Percentiles rank a stretch among this genome's conserved stretches.
These are phyloP conservation scores for Nannochloris sp. DNA, from an alignment of 139 green algal genomes.

Conservation along the genomic window DNA sequence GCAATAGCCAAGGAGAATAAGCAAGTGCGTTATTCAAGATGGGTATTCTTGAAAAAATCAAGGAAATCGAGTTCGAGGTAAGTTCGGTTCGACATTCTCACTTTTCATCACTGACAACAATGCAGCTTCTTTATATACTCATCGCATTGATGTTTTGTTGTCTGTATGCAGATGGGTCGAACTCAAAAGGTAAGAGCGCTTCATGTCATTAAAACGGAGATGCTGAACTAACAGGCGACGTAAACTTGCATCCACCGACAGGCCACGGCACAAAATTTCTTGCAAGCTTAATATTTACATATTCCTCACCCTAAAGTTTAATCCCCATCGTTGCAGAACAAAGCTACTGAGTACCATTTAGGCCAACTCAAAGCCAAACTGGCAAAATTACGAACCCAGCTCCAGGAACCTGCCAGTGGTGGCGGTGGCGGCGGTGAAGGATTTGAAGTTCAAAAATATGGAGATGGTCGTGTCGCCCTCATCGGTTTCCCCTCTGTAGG, in stretches of 20 bases:
- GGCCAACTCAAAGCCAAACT: constrained; percentile 96
- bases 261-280: too few relatives aligned
- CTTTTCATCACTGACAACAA: too few relatives aligned
- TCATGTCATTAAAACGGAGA: background rate
- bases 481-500: constrained; percentile 96
- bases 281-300: background rate
- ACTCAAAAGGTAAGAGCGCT: constrained; percentile 99
- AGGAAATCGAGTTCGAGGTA: constrained; percentile 93
- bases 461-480: constrained; percentile 87
- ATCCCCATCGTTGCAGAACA: too few relatives aligned
- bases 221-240: background rate
- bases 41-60: constrained; percentile 90
- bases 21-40: too few relatives aligned
- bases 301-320: too few relatives aligned
- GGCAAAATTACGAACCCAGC: constrained; percentile 92
- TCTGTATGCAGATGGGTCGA: constrained; percentile 73
- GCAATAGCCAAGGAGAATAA: too few relatives aligned
- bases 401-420: constrained; percentile 79
- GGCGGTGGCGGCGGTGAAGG: constrained; percentile 65
- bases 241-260: too few relatives aligned
- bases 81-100: too few relatives aligned
- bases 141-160: too few relatives aligned
- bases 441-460: constrained; percentile 97
- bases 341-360: constrained; percentile 70
- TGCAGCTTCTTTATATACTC: too few relatives aligned